These are phyloP conservation scores for Arabis hirsuta DNA, from an alignment of 345 rosid genomes.

Conservation along the genomic window DNA sequence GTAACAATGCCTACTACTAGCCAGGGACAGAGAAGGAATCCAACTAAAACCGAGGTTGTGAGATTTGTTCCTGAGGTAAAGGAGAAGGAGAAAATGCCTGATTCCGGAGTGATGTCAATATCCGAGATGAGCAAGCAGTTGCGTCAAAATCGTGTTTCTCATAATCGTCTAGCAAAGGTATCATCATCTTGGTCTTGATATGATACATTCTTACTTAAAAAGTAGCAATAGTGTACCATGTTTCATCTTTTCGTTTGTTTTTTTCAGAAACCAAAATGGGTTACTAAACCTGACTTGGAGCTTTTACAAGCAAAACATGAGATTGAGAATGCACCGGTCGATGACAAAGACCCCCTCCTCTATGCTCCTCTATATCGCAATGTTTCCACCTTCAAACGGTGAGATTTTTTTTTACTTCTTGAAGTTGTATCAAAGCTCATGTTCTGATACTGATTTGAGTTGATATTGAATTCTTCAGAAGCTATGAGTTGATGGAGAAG, in stretches of 20 bases:
- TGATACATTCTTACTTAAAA: not conserved
- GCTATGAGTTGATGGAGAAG: conserved; percentile 92
- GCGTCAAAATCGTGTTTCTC: conserved; percentile 55
- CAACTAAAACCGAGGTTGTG: conserved; percentile 19
- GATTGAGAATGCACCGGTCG: conserved; percentile 69
- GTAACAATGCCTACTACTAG: conserved; percentile 25
- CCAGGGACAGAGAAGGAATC: conserved; percentile 21
- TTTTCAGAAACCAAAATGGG: conserved; percentile 74
- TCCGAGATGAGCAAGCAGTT: conserved; percentile 74
- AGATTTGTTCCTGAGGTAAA: conserved; percentile 42
- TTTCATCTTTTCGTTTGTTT: conserved; percentile 18
- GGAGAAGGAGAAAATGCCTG: conserved; percentile 42
- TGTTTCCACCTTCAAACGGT: conserved; percentile 84
- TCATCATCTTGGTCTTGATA: conserved; percentile 18
- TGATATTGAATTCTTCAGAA: conserved; percentile 53
- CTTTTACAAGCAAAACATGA: conserved; percentile 60
- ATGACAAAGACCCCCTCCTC: conserved; percentile 58
- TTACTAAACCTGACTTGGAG: conserved; percentile 67
- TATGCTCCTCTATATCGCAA: conserved; percentile 80
- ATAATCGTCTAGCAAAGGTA: conserved; percentile 54
- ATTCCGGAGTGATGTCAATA: conserved; percentile 56
- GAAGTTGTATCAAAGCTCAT: conserved; percentile 1
- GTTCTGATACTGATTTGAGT: not conserved
- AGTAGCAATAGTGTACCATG: conserved; percentile 7
- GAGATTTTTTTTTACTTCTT: not conserved